Evolutionary conservation across 257 asterid genomes (phyloP), one percentile per base, ranked within the genome.

Genomic region (Verbena officinalis): DNA sequence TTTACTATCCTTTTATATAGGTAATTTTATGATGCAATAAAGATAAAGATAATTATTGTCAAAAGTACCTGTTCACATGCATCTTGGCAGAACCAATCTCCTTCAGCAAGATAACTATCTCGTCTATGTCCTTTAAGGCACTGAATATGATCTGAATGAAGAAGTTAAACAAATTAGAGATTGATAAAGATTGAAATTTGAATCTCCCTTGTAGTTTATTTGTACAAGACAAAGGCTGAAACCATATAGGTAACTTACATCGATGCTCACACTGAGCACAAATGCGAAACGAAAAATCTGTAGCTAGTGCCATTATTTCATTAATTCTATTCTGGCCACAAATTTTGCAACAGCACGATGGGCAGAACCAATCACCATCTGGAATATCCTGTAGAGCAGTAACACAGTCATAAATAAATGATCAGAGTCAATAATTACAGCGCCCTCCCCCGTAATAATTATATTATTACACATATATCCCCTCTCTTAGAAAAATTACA

Each of bases 301-400:
- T 57, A 55, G 38, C 61, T 62, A 54, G 72, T 52, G 68, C 73
- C 51, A 57, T 73, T 50, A 22, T 67, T 48, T 46, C 49, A 66
- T 33, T 77, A 22, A 74, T 64, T 50, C 73, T 64, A 33, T 75
- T 65, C 60, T 63, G 65, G 64, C 75, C 81, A 83, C 99, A 94
- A 70, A 83, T 80, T 73, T 79, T 73, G 70, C 99, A 94, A 78
- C 96, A 82, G 84, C 98, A 94, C 9, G 95, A 82, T 7, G 91
- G 96, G 80, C 99, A 94, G 82, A 90, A 94, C 99, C 99, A 94
- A 65, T 86, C 89, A 60, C 99, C 98, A 15, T 81, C 88, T 5
- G 99, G 98, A 33, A 94, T 73, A 42, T 73, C 88, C 99, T 94
- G 84, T 45, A 57, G 27, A 80, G 69, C 68, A 38, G 64, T 43